Conservation (phyloP, 495 filamentous ascomycete species). For the Cercophora sp. region DNA sequence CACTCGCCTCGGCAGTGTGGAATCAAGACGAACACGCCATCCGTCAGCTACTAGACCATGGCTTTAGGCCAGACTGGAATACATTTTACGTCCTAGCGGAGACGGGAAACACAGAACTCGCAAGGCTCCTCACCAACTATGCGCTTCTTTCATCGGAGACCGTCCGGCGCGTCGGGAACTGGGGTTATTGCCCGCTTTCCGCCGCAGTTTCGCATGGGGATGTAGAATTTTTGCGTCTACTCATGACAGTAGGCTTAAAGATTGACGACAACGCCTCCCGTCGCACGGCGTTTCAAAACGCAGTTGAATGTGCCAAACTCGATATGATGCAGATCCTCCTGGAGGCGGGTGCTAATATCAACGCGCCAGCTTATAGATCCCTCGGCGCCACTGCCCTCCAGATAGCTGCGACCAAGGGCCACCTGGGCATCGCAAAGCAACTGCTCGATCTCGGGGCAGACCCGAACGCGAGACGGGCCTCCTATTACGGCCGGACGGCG, state of each 20-base stretch:
- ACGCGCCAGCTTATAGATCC: not conserved
- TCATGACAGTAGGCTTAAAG: not conserved
- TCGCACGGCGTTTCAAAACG: not conserved
- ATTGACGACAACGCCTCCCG: not conserved
- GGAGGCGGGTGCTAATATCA: not conserved
- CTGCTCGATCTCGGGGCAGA: not conserved
- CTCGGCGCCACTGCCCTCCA: conserved; percentile 2
- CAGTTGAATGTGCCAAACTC: not conserved
- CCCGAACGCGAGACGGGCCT: not conserved
- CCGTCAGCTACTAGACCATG: not conserved
- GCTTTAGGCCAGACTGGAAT: not conserved
- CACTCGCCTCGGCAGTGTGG: not conserved
- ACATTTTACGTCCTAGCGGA: not conserved
- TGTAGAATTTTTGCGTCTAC: not conserved
- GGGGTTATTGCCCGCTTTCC: not conserved
- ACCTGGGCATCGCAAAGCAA: not conserved
- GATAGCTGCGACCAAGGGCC: not conserved
- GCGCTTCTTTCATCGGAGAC: not conserved
- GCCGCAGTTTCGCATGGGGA: not conserved
- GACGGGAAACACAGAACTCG: not conserved
- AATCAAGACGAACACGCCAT: not conserved
- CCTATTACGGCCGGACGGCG: not conserved
- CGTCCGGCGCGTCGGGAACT: not conserved
- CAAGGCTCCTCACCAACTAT: not conserved
- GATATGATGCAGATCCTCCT: not conserved